These are phyloP conservation scores for Alternaria triticimaculans DNA, from an alignment of 2,329 filamentous ascomycete genomes.

Conservation along the genomic window DNA sequence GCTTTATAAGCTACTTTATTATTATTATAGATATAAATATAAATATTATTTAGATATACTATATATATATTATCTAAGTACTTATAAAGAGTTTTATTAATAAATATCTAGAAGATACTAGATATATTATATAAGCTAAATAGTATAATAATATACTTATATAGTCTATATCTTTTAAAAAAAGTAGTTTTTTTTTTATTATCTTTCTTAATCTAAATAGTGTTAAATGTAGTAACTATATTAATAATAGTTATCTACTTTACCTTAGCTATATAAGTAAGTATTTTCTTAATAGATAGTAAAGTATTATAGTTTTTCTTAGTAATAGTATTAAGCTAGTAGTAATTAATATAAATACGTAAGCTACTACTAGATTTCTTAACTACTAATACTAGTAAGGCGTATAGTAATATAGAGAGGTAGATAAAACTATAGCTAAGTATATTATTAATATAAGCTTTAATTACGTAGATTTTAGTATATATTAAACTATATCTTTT, in stretches of 20 bases:
- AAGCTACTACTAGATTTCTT: too few species aligned
- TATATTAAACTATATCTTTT: too few species aligned
- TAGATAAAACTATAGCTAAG: too few species aligned
- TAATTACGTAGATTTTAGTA: too few species aligned
- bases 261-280: background rate
- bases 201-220: background rate
- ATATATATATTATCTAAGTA: background rate
- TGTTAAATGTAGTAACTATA: background rate
- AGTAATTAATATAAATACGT: too few species aligned
- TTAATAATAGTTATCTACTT: background rate
- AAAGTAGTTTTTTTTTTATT: background rate
- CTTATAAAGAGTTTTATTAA: background rate
- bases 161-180: accelerated
- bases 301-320: too few species aligned
- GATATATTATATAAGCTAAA: background rate
- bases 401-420: too few species aligned
- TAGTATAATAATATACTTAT: background rate
- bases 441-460: too few species aligned
- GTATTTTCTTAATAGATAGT: background rate
- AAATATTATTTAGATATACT: accelerated
- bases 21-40: too few species aligned
- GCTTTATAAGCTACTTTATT: too few species aligned
- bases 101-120: accelerated
- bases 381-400: too few species aligned
- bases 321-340: too few species aligned